phyloP scores from a whole-genome alignment of 768 basidiomycete genomes.

The Boletus fagicola region DNA sequence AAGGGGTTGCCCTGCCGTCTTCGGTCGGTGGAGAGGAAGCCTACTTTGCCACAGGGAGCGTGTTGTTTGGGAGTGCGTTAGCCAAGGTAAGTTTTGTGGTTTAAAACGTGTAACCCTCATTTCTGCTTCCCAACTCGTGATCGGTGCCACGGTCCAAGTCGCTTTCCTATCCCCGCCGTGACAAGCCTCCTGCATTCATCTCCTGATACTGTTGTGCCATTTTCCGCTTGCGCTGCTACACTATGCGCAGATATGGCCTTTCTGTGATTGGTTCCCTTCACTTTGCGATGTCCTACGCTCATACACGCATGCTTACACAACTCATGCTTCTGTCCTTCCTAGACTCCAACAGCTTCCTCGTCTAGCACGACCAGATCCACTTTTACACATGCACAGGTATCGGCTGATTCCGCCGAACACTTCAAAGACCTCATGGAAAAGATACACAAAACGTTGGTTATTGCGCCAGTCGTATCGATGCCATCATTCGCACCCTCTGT shows the following conservation, averaged over 20 bases:
- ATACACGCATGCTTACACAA: conserved; percentile 10
- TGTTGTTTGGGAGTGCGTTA: conserved; percentile 42
- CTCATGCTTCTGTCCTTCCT: conserved; percentile 8
- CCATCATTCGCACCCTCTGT: conserved; percentile 5
- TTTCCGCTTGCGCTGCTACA: not conserved
- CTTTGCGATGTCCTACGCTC: not conserved
- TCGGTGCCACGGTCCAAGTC: not conserved
- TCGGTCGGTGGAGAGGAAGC: not conserved
- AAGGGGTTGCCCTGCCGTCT: not conserved
- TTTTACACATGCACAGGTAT: not conserved
- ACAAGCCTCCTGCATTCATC: not conserved
- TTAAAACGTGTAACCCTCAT: conserved; percentile 8
- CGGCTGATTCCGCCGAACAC: conserved; percentile 21
- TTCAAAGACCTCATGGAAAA: conserved; percentile 59
- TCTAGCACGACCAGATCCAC: conserved; percentile 12
- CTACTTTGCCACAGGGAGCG: conserved; percentile 37
- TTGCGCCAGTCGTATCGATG: conserved; percentile 53
- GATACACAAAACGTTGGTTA: conserved; percentile 64
- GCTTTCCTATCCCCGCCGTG: not conserved
- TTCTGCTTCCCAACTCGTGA: not conserved
- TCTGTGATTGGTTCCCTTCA: conserved; percentile 9
- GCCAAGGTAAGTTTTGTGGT: conserved; percentile 15
- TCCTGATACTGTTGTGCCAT: not conserved
- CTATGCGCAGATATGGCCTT: conserved; percentile 12
- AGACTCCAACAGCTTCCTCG: conserved; percentile 7